Percentiles rank a stretch among this genome's conserved stretches.
Conservation (phyloP, 371 early-diverging fungal genomes). For the Dinochytrium kinnereticum region DNA sequence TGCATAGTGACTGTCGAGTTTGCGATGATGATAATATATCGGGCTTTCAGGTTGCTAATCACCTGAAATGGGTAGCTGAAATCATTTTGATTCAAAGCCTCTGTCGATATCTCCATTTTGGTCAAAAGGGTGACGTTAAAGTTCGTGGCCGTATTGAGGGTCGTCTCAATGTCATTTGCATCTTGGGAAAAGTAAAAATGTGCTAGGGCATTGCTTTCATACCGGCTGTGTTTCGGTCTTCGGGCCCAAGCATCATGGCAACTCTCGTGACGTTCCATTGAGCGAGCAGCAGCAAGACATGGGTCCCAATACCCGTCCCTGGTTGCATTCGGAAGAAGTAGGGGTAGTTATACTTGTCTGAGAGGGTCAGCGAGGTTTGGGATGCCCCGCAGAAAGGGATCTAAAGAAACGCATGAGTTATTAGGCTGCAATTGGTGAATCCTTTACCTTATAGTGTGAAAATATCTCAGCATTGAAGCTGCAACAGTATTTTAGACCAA, state of each 20-base stretch:
- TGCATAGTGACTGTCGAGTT: constrained; percentile 24
- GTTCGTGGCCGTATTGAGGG: constrained; percentile 10
- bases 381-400: constrained; percentile 36
- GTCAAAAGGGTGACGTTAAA: constrained; percentile 24
- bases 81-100: constrained; percentile 23
- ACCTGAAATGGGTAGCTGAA: constrained; percentile 27
- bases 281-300: constrained; percentile 14
- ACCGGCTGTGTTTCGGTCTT: constrained; percentile 23
- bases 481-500: not conserved
- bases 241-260: constrained; percentile 26
- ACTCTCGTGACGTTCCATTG: constrained; percentile 29
- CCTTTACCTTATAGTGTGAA: constrained; percentile 28
- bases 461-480: constrained; percentile 23
- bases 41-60: not conserved
- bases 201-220: not conserved
- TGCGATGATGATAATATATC: constrained; percentile 26
- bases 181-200: constrained; percentile 6
- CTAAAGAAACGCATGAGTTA: not conserved
- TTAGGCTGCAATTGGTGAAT: not conserved
- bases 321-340: constrained; percentile 32
- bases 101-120: constrained; percentile 25
- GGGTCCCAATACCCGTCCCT: constrained; percentile 22
- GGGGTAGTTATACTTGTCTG: constrained; percentile 31
- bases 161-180: constrained; percentile 24
- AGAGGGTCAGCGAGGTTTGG: constrained; percentile 15